A percentile compares a stretch with the other conserved stretches of the same genome.
phyloP scores from a whole-genome alignment of 345 rosid genomes.

The Lumnitzera littorea region DNA sequence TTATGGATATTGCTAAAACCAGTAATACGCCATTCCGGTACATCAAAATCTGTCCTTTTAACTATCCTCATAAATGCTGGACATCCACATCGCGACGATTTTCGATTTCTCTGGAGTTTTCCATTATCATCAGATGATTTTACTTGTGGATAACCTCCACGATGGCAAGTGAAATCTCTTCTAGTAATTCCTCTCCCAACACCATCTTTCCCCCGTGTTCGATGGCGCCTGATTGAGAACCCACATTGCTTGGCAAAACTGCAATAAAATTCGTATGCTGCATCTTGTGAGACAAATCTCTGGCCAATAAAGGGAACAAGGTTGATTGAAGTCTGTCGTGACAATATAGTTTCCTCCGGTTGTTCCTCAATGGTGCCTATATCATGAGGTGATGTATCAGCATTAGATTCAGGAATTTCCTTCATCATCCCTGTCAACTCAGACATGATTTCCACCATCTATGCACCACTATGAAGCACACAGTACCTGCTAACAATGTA shows the following conservation, averaged over 20 bases:
- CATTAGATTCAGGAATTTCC: conserved; percentile 41
- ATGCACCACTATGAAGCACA: conserved; percentile 3
- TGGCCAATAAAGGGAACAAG: conserved; percentile 53
- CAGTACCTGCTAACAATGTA: conserved; percentile 10
- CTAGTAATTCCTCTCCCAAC: conserved; percentile 58
- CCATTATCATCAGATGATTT: conserved; percentile 41
- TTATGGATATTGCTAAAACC: conserved; percentile 53
- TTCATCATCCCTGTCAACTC: conserved; percentile 27
- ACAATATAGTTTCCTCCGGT: conserved; percentile 42
- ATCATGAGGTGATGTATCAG: conserved; percentile 38
- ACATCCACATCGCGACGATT: conserved; percentile 55
- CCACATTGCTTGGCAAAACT: conserved; percentile 61
- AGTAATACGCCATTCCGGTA: conserved; percentile 53
- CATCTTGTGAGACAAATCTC: conserved; percentile 55
- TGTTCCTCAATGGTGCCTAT: conserved; percentile 28
- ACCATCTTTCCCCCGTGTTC: conserved; percentile 58
- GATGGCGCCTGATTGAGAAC: conserved; percentile 51
- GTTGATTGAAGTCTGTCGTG: conserved; percentile 46
- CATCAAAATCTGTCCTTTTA: conserved; percentile 47
- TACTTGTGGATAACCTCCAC: conserved; percentile 48
- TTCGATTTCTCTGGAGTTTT: conserved; percentile 50
- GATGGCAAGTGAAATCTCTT: conserved; percentile 56
- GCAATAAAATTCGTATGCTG: conserved; percentile 59
- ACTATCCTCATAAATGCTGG: conserved; percentile 53
- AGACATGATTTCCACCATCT: conserved; percentile 26